A percentile compares a stretch with the other conserved stretches of the same genome.
phyloP scores from a whole-genome alignment of 176 grass and related monocot species.

The Dactylis glomerata region DNA sequence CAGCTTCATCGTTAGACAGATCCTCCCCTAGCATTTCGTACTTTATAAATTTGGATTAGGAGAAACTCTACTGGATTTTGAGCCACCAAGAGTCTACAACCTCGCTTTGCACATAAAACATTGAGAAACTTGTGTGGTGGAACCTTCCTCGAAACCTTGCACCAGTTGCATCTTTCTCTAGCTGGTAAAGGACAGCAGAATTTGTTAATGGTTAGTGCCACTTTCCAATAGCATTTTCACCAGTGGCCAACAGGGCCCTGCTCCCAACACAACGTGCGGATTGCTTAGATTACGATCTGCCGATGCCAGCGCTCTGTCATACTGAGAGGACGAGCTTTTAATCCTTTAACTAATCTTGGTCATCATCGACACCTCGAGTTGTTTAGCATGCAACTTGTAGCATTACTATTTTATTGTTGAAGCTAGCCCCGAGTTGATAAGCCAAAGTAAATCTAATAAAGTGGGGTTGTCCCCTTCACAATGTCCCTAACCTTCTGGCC shows the following conservation, averaged over 20 bases:
- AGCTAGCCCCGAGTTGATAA: slow-evolving; percentile 14
- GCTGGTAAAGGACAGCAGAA: neutral
- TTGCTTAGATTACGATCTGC: slow-evolving; percentile 18
- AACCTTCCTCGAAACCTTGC: neutral
- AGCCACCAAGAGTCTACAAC: neutral
- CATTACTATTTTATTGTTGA: neutral
- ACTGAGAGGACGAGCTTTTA: neutral
- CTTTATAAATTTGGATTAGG: too few species aligned
- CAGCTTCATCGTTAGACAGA: too few species aligned
- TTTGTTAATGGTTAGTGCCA: slow-evolving; percentile 33
- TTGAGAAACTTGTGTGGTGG: neutral
- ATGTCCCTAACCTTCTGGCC: slow-evolving; percentile 23
- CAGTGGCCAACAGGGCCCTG: neutral
- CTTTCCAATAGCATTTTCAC: neutral
- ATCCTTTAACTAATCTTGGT: slow-evolving; percentile 8
- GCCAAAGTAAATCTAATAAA: neutral
- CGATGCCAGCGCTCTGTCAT: slow-evolving; percentile 22
- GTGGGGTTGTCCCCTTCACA: slow-evolving; percentile 16
- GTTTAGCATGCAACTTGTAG: slow-evolving; percentile 21
- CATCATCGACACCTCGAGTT: neutral
- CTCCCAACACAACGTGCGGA: slow-evolving; percentile 40
- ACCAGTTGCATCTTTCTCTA: neutral
- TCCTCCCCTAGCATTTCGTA: too few species aligned
- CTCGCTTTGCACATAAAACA: neutral
- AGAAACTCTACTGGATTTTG: neutral